These are phyloP conservation scores for Magnolia changhungtana DNA, from an alignment of 164 flowering plant species.

Conservation along the genomic window DNA sequence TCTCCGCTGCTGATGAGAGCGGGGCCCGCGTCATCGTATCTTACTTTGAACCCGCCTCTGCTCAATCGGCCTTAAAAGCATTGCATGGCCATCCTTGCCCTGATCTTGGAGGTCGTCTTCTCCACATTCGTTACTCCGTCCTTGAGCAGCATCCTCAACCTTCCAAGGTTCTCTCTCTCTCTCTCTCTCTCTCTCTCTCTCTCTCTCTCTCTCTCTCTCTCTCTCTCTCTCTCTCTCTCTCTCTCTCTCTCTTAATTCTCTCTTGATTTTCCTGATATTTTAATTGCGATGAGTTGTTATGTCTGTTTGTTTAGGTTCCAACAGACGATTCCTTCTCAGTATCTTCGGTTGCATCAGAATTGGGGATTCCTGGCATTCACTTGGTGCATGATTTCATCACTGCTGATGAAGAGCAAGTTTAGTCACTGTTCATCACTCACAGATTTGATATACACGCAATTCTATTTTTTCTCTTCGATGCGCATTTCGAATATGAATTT, in stretches of 20 bases:
- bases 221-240: background rate
- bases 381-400: slow-evolving; percentile 69
- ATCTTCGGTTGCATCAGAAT: slow-evolving; percentile 52
- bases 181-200: background rate
- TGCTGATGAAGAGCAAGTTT: slow-evolving; percentile 64
- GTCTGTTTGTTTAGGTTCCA: slow-evolving; percentile 15
- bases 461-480: too few relatives aligned
- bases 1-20: slow-evolving; percentile 73
- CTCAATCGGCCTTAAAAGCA: slow-evolving; percentile 53
- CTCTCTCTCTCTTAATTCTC: background rate
- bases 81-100: slow-evolving; percentile 58
- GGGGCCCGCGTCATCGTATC: slow-evolving; percentile 87
- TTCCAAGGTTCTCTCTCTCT: slow-evolving; percentile 4
- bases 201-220: background rate
- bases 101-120: slow-evolving; percentile 54
- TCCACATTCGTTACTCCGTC: slow-evolving; percentile 72
- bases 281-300: background rate
- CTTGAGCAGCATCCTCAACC: slow-evolving; percentile 22
- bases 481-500: too few relatives aligned
- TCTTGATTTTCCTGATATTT: background rate
- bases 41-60: slow-evolving; percentile 36
- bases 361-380: slow-evolving; percentile 76
- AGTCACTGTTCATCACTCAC: background rate
- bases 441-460: too few relatives aligned
- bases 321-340: slow-evolving; percentile 47